Base-by-base conservation (phyloP, 345 rosid genomes). In the Triadica sebifera region DNA sequence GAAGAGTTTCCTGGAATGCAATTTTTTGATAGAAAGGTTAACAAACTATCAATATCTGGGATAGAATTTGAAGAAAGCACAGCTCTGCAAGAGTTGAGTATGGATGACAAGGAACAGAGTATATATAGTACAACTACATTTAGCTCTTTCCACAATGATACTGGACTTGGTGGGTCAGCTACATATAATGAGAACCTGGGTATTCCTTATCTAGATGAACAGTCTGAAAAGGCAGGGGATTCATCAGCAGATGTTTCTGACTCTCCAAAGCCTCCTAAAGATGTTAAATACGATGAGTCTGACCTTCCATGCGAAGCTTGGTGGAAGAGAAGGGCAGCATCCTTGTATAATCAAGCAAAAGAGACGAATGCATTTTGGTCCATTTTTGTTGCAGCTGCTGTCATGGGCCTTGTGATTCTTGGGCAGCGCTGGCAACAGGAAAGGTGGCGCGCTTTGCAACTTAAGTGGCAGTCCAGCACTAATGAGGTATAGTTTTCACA, bases 401-500 rank as follows among this genome's bases (percentile, higher is more conserved):
- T 96, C 69, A 85, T 91, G 80, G 99, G 99, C 67, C 84, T 96
- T 50, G 98, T 93, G 29, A 87, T 96, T 83, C 87, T 96, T 71
- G 95, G 99, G 74, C 98, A 93, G 77, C 94, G 83, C n/a, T 93
- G 97, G 99, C 98, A 85, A 67, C 97, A 89, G 68, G 98, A 96
- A 69, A 91, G 90, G 88, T 89, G 93, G 98, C 93, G 90, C 75
- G 83, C 81, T 78, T 83, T 93, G 88, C 98, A 91, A 39, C 89
- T 86, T 74, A 95, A 85, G 72, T 91, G 96, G 97, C 96, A 89
- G 37, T 73, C 85, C 65, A 86, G 86, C 81, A 71, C 87, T 46
- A 78, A 84, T 52, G 95, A 93, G 97, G 99, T 94, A 80, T 57
- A 62, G 67, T 51, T 46, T 56, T 39, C 19, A 0, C 15, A 10